Base-by-base conservation (phyloP, 1,284 basidiomycete genomes). In the Chiua sp. region DNA sequence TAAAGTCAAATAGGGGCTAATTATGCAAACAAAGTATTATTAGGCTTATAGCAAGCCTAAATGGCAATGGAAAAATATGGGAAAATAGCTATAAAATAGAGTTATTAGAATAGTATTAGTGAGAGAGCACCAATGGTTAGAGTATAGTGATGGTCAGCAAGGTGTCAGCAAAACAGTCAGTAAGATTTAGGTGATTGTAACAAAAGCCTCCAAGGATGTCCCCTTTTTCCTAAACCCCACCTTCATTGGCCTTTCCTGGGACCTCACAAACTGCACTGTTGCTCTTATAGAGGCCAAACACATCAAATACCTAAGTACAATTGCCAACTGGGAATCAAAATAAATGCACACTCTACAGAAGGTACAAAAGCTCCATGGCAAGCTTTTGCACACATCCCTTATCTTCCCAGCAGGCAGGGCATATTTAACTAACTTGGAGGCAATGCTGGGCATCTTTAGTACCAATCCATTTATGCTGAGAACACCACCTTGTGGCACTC, bases 341-440 rank as follows among this genome's bases (percentile, higher is more conserved):
- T 6, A 16, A 42, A 16, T 16, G 11, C 76, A 70, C 53, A 63
- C 62, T 0, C 67, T 75, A 0, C 33, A 69, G 1, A 68, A 79
- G 8, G 65, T 72, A 0, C 66, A 75, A 37, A 65, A 68, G 18
- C 62, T 80, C 0, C 72, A 78, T 47, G 73, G 79, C 1, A 77
- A 79, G 49, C 67, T 80, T 0, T 61, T 76, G 0, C 76, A 78
- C 48, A 57, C 67, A 0, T 68, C 60, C 11, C 59, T 66, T 3
- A 63, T 78, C 0, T 26, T 77, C 1, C 70, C 69, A 22, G 51
- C 46, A 6, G 74, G 77, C 1, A 44, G 67, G 4, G 72, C 77
- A 0, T 75, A 74, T 48, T 70, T 79, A 52, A 75, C 66, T 23
- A 53, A 50, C 10, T 60, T 80, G 1, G 71, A 78, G 35, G 33